Conservation (phyloP, 1,139 yeast species). For the Pichia sp. region DNA sequence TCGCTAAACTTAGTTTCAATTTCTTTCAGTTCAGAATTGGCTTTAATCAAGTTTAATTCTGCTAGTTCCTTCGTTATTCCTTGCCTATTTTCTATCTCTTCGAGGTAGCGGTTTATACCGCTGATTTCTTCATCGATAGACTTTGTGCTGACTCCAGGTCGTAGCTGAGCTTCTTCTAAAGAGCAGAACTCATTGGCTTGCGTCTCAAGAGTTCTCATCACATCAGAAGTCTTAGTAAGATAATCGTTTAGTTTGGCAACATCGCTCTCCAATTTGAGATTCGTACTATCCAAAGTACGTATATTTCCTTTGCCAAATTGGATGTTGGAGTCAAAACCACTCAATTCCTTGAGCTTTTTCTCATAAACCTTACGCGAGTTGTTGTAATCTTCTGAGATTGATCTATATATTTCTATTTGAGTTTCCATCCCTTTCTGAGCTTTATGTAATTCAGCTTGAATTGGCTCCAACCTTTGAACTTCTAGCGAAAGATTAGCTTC, state of each 20-base stretch:
- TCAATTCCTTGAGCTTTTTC: slow-evolving; percentile 5
- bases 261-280: slow-evolving; percentile 19
- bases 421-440: slow-evolving; percentile 6
- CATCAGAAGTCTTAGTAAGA: slow-evolving; percentile 29
- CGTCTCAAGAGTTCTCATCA: slow-evolving; percentile 29
- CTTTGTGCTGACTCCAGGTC: slow-evolving; percentile 32
- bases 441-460: slow-evolving; percentile 10
- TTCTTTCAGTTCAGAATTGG: slow-evolving; percentile 34
- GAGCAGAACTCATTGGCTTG: slow-evolving; percentile 37
- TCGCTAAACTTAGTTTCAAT: slow-evolving; percentile 35
- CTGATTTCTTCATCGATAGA: slow-evolving; percentile 35
- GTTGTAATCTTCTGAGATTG: slow-evolving; percentile 11
- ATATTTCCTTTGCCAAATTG: slow-evolving; percentile 12
- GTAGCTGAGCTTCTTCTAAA: slow-evolving; percentile 32
- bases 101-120: slow-evolving; percentile 27
- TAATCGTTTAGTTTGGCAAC: slow-evolving; percentile 30
- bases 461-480: slow-evolving; percentile 13
- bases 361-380: slow-evolving; percentile 13
- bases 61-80: slow-evolving; percentile 44
- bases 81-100: slow-evolving; percentile 36
- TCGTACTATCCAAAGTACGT: slow-evolving; percentile 15
- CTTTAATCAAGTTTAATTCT: slow-evolving; percentile 34
- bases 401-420: slow-evolving; percentile 7
- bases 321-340: slow-evolving; percentile 8
- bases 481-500: slow-evolving; percentile 10